Evolutionary conservation across 2,329 filamentous ascomycete species (phyloP), one percentile per base, ranked within the genome.

Genomic region (Verticillium alfalfae): DNA sequence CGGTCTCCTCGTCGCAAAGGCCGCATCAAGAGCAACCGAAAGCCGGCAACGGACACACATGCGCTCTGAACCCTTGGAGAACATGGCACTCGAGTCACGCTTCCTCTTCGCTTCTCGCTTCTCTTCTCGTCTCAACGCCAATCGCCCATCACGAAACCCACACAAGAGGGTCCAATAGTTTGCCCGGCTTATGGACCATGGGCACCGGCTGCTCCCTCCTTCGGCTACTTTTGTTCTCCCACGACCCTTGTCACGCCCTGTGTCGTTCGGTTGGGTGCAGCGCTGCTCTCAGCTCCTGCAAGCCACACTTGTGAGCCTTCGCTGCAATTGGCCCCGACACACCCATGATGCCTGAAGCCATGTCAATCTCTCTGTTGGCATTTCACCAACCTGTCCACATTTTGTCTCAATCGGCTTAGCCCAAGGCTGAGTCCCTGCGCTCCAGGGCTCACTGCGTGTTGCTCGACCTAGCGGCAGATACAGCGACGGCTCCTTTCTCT

Each of bases 221-320:
- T 96, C 69, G 83, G 93, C 63, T 96, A 95, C 74, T 95, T 96
- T 71, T 93, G 92, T 0, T 34, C 58, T 54, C 49, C 58, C 13
- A 45, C 58, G 34, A 59, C 49, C 58, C 41, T 59, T 56, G 45
- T n/a, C 45, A 26, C 18, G 45, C 45, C 45, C 45, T 26, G 45
- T 31, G 45, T 52, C 45, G n/a, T 52, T 9, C n/a, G 45, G 45
- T 18, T 52, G 8, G n/a, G 45, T 52, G 45, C 45, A 52, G 54
- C 54, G 34, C 54, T 34, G 12, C 31, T 56, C 54, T 76, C 74
- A 76, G 73, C 74, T 76, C 66, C 69, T 73, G 73, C 70, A 74
- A 72, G 68, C 69, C 70, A 72, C 67, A 64, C 39, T 65, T 41
- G 31, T 57, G 61, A 57, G 54, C 41, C 26, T 31, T 56, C 34